Base-by-base conservation (phyloP, 441 rosid species). In the Metrosideros polymorpha region DNA sequence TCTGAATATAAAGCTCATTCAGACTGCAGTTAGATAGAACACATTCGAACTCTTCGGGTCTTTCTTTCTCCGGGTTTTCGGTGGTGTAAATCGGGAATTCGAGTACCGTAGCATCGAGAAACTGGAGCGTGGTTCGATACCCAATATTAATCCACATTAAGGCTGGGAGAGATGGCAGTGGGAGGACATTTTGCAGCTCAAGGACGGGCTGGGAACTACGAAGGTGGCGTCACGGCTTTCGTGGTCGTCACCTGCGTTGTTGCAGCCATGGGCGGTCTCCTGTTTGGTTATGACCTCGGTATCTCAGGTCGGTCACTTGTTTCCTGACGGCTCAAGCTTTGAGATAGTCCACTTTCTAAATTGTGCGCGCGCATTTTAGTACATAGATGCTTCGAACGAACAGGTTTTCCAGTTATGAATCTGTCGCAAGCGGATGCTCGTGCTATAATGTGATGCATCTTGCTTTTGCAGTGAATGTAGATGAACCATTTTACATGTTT, bases 201-300 rank as follows among this genome's bases (percentile, higher is more conserved):
- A 59, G 82, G 89, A 83, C 88, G 86, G 50, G 89, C 76, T 8
- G 76, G 88, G 18, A 86, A 88, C 66, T 93, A 92, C 35, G 89
- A 91, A 22, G 93, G 92, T 56, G 86, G 88, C 22, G 77, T 94
- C 54, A 93, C 94, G 25, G 88, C 84, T 43, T 91, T 90, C 63
- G 94, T 94, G 61, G 83, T 93, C 76, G 79, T 89, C 42, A 91
- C 93, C 54, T 94, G 96, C 84, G 45, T 94, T 71, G 93, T 94
- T 45, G 96, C 93, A 22, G 94, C 96, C 75, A 89, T 90, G 85
- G 96, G 96, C 35, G 95, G 96, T 84, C 93, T 93, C 86, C 89
- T 94, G 88, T 94, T 94, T 32, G 95, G 95, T n/a, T 94, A 94
- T 61, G 95, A 94, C 85, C 88, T 92, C 17, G 95, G 96, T 5